Evolutionary conservation across 768 basidiomycete species (phyloP).

Genomic region (Hericium rajendrae): DNA sequence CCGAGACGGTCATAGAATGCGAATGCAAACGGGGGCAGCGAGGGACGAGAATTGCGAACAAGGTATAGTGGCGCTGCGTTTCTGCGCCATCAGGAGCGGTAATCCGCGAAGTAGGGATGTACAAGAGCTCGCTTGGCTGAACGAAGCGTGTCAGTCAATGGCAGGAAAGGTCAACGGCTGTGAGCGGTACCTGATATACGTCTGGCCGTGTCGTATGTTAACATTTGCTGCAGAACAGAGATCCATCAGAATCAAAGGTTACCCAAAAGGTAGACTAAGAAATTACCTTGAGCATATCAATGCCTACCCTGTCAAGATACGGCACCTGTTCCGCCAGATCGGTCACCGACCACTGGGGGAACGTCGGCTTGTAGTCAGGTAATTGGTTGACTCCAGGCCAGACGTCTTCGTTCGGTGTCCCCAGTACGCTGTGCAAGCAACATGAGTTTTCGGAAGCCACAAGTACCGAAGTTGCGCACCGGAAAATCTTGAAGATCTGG

Average conservation of each 20-base stretch:
- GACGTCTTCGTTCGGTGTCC: constrained; percentile 81
- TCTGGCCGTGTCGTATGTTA: constrained; percentile 84
- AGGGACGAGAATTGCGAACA: neutral
- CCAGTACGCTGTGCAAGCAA: constrained; percentile 49
- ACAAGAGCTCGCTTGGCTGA: constrained; percentile 48
- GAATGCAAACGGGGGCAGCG: constrained; percentile 20
- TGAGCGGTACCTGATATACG: constrained; percentile 74
- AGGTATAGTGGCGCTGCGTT: neutral
- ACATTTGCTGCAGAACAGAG: constrained; percentile 17
- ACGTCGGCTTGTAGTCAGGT: constrained; percentile 93
- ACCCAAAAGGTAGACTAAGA: neutral
- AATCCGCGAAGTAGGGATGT: constrained; percentile 44
- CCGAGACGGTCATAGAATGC: neutral
- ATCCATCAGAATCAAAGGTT: neutral
- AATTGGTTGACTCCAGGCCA: constrained; percentile 88
- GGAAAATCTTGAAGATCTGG: constrained; percentile 99
- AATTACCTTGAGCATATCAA: constrained; percentile 68
- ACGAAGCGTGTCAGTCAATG: neutral
- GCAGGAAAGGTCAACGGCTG: neutral
- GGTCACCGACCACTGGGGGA: constrained; percentile 88
- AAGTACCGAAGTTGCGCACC: constrained; percentile 37
- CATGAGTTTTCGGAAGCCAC: neutral
- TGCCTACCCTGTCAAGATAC: constrained; percentile 64
- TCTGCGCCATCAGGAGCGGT: constrained; percentile 19
- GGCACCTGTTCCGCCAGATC: constrained; percentile 61